Conservation (phyloP, 2,329 filamentous ascomycete species). For the Fusarium marasasianum region DNA sequence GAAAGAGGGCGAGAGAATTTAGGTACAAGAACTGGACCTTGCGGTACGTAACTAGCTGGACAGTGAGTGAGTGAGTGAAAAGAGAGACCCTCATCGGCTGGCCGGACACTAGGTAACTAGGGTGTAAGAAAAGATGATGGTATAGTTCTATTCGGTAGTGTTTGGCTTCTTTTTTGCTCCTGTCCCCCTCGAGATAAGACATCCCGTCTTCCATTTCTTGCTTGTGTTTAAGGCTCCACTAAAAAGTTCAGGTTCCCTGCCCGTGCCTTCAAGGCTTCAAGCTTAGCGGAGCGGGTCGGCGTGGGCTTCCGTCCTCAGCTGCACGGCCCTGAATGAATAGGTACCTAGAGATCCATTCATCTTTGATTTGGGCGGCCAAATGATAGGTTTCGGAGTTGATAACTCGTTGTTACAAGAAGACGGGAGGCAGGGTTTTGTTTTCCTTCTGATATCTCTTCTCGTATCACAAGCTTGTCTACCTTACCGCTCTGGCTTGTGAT, state of each 20-base stretch:
- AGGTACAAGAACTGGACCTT: conserved; percentile 6
- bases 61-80: neutral
- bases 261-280: neutral
- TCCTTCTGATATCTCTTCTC: neutral
- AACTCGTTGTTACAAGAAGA: neutral
- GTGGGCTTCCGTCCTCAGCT: conserved; percentile 31
- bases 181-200: conserved; percentile 25
- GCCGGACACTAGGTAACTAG: conserved; percentile 27
- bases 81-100: conserved; percentile 23
- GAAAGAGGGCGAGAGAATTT: conserved; percentile 35
- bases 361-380: conserved; percentile 26
- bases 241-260: conserved; percentile 35
- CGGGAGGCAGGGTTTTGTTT: neutral
- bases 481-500: neutral
- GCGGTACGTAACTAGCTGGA: conserved; percentile 30
- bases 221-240: conserved; percentile 31
- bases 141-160: neutral
- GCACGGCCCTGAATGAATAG: conserved; percentile 7
- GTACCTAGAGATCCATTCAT: neutral
- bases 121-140: conserved; percentile 19
- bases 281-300: conserved; percentile 34
- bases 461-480: neutral
- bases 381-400: conserved; percentile 3
- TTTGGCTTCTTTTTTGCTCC: conserved; percentile 17
- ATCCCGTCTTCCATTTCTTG: conserved; percentile 28